Evolutionary conservation across 768 basidiomycete species (phyloP), one percentile per base, ranked within the genome.

Genomic region (Russula virescens): DNA sequence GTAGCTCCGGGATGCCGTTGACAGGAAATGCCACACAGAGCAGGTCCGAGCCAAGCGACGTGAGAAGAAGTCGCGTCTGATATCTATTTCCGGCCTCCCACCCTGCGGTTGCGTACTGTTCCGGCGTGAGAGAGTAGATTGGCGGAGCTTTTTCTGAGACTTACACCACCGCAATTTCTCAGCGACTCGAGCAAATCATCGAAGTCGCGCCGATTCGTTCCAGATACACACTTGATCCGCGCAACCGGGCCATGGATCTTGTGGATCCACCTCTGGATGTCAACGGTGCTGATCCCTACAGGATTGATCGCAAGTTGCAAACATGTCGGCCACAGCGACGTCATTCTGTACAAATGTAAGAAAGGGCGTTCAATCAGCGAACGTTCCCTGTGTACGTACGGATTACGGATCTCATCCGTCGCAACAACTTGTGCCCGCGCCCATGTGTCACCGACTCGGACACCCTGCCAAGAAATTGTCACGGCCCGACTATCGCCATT

Each of bases 1-100:
- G 34, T 35, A 35, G 34, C 5, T 10, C 5, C 34, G 10, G 5
- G 34, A 10, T 35, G 34, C 34, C 5, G 34, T 5, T 5, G 34
- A 5, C 34, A 10, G 10, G 10, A 10, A 38, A 2, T 2, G 53
- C 42, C n/a, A n/a, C n/a, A 19, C 55, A 63, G 26, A 64, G 43
- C 1, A 60, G 35, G 31, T 28, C 21, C 21, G 31, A 9, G 10
- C 21, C 21, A 18, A 59, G 34, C 16, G 62, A 54, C 26, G 40
- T 28, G 38, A 66, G 50, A 49, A 60, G 49, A 50, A 61, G 50
- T 47, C n/a, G n/a, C n/a, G n/a, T n/a, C n/a, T n/a, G n/a, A n/a
- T n/a, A n/a, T n/a, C n/a, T n/a, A n/a, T n/a, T n/a, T n/a, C n/a
- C n/a, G n/a, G n/a, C n/a, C n/a, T n/a, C n/a, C n/a, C n/a, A n/a